A percentile compares a stretch with the other conserved stretches of the same genome.
Conservation (phyloP, 805 yeast species). For the Zygosaccharomyces bailii region DNA sequence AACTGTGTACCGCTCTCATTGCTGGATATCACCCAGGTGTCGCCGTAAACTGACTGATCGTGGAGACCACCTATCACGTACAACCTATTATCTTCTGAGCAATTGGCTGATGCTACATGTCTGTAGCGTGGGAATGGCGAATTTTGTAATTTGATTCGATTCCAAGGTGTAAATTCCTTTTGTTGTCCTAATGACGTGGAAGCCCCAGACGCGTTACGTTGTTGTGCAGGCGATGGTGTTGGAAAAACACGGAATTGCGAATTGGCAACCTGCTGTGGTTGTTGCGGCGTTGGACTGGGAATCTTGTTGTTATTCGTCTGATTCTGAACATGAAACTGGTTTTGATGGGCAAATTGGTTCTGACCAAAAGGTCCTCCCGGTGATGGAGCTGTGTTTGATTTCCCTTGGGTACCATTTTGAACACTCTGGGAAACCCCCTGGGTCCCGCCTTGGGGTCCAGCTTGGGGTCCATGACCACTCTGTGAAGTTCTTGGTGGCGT, state of each 20-base stretch:
- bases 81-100: slow-evolving; percentile 76
- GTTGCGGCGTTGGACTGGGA: slow-evolving; percentile 14
- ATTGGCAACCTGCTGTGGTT: slow-evolving; percentile 17
- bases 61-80: slow-evolving; percentile 94
- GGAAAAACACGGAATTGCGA: slow-evolving; percentile 20
- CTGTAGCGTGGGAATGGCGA: slow-evolving; percentile 95
- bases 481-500: slow-evolving; percentile 4
- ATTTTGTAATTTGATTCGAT: slow-evolving; percentile 54
- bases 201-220: slow-evolving; percentile 34
- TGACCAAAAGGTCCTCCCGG: slow-evolving; percentile 10
- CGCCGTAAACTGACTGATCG: slow-evolving; percentile 90
- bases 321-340: slow-evolving; percentile 19
- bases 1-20: slow-evolving; percentile 39
- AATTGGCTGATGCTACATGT: slow-evolving; percentile 75
- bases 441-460: slow-evolving; percentile 1
- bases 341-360: slow-evolving; percentile 13
- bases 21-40: slow-evolving; percentile 79
- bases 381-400: background rate
- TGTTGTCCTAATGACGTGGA: slow-evolving; percentile 25
- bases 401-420: slow-evolving; percentile 13
- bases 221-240: slow-evolving; percentile 28
- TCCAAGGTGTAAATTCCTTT: slow-evolving; percentile 56
- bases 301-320: slow-evolving; percentile 7
- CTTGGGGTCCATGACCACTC: background rate
- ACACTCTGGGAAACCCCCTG: background rate